These are phyloP conservation scores for Cymbopogon citratus DNA, from an alignment of 176 grass and related monocot species.

Conservation along the genomic window DNA sequence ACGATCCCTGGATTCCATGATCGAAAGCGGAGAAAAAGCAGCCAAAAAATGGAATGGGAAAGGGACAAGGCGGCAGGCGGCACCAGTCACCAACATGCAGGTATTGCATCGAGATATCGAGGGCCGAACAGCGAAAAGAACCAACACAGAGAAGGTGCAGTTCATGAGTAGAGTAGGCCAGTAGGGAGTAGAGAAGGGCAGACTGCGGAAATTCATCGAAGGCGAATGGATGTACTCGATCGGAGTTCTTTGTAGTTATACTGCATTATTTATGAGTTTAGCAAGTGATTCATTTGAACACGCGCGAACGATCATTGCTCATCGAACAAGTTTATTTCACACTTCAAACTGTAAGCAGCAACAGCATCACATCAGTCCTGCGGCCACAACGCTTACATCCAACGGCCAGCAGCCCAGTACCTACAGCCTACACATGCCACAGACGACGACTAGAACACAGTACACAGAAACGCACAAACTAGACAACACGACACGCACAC, in stretches of 20 bases:
- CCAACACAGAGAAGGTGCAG: too few species aligned
- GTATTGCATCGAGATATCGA: neutral
- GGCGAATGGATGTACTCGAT: neutral
- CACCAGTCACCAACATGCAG: neutral
- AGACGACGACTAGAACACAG: neutral
- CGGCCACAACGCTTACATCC: neutral
- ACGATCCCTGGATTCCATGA: neutral
- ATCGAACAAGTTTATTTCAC: slow-evolving; percentile 19
- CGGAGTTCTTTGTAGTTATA: neutral
- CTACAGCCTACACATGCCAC: neutral
- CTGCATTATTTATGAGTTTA: neutral
- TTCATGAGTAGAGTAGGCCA: too few species aligned
- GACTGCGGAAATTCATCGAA: neutral
- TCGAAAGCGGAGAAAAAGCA: neutral
- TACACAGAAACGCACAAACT: neutral
- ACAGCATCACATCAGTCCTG: neutral
- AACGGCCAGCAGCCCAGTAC: neutral
- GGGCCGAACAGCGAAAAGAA: neutral
- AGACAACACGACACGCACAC: neutral
- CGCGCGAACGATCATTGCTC: neutral
- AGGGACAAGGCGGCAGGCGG: neutral
- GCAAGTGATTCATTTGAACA: neutral
- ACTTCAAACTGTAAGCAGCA: neutral
- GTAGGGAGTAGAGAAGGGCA: too few species aligned
- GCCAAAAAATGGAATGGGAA: neutral